Base-by-base conservation (phyloP, 495 filamentous ascomycete genomes). In the Evernia prunastri region DNA sequence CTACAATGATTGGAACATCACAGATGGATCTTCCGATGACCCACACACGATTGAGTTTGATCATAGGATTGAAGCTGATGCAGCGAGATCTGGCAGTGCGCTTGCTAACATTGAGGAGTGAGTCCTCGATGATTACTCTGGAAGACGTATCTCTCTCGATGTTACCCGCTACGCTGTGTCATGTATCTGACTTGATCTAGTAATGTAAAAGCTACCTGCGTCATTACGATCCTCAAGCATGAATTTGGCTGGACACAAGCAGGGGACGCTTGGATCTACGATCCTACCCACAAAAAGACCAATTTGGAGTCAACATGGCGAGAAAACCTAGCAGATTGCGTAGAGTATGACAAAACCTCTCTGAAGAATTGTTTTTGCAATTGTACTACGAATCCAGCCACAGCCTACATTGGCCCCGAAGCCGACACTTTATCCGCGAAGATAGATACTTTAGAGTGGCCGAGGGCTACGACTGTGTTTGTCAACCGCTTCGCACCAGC, bases 1-100 rank as follows among this genome's bases (percentile, higher is more conserved):
- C 18, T 58, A 58, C 25, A 42, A 42, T 58, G 56, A 58, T 36
- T 58, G 56, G 56, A 5, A 58, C 20, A 25, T 42, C n/a, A 11
- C 37, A 20, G 56, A 58, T 23, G 18, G 56, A 15, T 58, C 56
- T 35, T 42, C 25, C 8, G 33, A 58, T 58, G 56, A 58, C 23
- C 56, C 56, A 29, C 33, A 58, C 25, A 58, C 56, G 33, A 33
- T 58, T 36, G 18, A 23, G 6, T 58, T 58, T 29, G 56, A 58
- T 23, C 56, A 58, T 25, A 36, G 56, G n/a, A 23, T 58, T 58
- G 56, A 58, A 4, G 56, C 56, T 29, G 33, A 39, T 25, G 37
- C 56, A 5, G 33, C 37, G 56, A 58, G 33, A 0, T 17, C 18
- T 36, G 33, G 17, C 10, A 39, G 13, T 25, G 37, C 23, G n/a